Evolutionary conservation across 257 asterid genomes (phyloP), one percentile per base, ranked within the genome.

Genomic region (Solanum megistacrolobum): DNA sequence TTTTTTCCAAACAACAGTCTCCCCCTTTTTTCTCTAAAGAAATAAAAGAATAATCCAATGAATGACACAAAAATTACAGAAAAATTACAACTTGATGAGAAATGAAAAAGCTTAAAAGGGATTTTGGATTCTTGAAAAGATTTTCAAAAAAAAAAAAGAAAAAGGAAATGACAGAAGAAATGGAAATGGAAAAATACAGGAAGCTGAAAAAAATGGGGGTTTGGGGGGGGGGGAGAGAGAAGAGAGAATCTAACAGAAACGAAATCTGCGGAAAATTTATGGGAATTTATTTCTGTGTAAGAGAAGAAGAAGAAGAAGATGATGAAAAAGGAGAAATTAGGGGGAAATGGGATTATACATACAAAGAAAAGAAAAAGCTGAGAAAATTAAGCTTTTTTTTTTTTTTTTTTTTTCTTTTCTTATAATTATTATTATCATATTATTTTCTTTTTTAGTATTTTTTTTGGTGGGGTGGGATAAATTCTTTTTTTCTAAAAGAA

Each of bases 231-330:
- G 20, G 21, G 58, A n/a, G 60, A 23, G 65, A 55, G 86, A 25
- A 85, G 72, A 71, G 83, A 79, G 71, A 93, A 90, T 90, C 87
- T 87, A 88, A 69, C 84, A 32, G 86, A 78, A 72, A 91, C 91
- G 90, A 92, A 91, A 90, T 87, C 66, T 83, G 83, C 68, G 91
- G 93, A 86, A 74, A 88, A 35, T 82, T 72, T 82, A 60, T 86
- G 60, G 89, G 72, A 87, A 29, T 38, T 43, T 38, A 5, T 38
- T 89, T 89, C 89, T 14, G 21, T 31, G 91, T 86, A 89, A 86
- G 81, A 87, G 52, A 43, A 43, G 90, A 82, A 14, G 90, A 60
- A 87, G 48, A 84, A 87, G 29, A 34, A 43, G 81, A 81, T 58
- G 85, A 58, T 21, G 66, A 60, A 52, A 16, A 71, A 71, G 84